A percentile compares a stretch with the other conserved stretches of the same genome.
These are phyloP conservation scores for Hibiscus tridactylites DNA, from an alignment of 345 rosid species.

Conservation along the genomic window DNA sequence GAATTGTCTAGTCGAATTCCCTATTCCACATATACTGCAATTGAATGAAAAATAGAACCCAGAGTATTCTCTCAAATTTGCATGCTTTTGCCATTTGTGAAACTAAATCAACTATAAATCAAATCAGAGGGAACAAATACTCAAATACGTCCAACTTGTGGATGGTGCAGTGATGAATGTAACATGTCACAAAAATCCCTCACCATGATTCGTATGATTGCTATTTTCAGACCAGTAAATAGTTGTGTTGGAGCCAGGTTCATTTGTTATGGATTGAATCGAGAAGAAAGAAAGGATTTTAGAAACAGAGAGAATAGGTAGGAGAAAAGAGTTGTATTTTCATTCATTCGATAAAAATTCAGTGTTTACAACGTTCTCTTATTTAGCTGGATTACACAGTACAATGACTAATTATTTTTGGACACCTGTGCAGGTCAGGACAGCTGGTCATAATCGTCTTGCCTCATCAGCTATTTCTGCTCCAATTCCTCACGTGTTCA, in stretches of 20 bases:
- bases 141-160: constrained; percentile 46
- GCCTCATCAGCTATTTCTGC: too few species aligned
- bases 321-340: too few species aligned
- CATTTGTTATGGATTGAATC: too few species aligned
- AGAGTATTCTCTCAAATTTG: neutral
- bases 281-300: too few species aligned
- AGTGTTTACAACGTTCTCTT: too few species aligned
- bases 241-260: constrained; percentile 58
- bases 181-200: constrained; percentile 48
- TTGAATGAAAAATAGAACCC: neutral
- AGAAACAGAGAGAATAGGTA: too few species aligned
- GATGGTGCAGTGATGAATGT: constrained; percentile 68
- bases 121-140: neutral
- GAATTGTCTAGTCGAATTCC: constrained; percentile 46
- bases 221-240: constrained; percentile 39
- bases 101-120: neutral
- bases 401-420: too few species aligned
- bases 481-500: too few species aligned
- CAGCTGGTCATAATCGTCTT: too few species aligned
- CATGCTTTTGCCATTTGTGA: neutral
- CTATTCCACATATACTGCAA: constrained; percentile 67
- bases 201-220: constrained; percentile 25
- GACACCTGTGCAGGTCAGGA: too few species aligned
- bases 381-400: too few species aligned
- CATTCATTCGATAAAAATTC: too few species aligned